These are phyloP conservation scores for Cladosporium sp. DNA, from an alignment of 2,329 filamentous ascomycete species.

Conservation along the genomic window DNA sequence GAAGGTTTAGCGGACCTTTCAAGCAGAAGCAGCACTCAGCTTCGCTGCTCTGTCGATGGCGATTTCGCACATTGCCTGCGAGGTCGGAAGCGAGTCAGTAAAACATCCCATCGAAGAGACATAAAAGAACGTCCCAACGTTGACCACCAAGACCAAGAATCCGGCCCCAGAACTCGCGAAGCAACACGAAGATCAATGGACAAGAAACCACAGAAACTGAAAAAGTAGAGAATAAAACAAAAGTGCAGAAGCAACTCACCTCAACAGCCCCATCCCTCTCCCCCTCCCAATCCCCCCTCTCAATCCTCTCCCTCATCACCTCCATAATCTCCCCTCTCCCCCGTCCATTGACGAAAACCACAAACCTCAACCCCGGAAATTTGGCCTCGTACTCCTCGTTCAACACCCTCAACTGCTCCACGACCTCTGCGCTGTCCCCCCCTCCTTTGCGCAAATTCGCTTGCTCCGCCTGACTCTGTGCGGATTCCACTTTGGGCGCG, in stretches of 20 bases:
- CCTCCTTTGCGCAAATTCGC: constrained; percentile 59
- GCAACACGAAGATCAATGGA: too few relatives aligned
- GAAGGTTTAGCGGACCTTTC: too few relatives aligned
- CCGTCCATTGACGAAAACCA: constrained; percentile 87
- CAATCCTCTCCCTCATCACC: constrained; percentile 74
- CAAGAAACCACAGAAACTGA: too few relatives aligned
- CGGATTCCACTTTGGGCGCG: constrained; percentile 75
- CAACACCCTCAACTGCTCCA: constrained; percentile 54
- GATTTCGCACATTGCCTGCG: constrained; percentile 85
- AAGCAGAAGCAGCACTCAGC: constrained; percentile 35
- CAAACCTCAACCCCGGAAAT: constrained; percentile 81
- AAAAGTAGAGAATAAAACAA: neutral
- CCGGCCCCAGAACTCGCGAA: too few relatives aligned
- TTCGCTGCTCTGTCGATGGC: constrained; percentile 74
- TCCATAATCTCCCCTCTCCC: constrained; percentile 69
- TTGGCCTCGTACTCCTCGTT: constrained; percentile 75
- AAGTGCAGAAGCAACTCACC: constrained; percentile 45
- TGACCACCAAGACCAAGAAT: too few relatives aligned
- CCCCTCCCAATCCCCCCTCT: constrained; percentile 57
- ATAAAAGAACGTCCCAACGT: too few relatives aligned
- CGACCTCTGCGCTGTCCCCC: constrained; percentile 43
- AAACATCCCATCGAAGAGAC: neutral
- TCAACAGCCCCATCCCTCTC: constrained; percentile 73
- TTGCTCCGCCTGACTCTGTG: constrained; percentile 76
- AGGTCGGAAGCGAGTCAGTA: neutral